These are phyloP conservation scores for Fusarium agapanthi DNA, from an alignment of 2,329 filamentous ascomycete species.

Conservation along the genomic window DNA sequence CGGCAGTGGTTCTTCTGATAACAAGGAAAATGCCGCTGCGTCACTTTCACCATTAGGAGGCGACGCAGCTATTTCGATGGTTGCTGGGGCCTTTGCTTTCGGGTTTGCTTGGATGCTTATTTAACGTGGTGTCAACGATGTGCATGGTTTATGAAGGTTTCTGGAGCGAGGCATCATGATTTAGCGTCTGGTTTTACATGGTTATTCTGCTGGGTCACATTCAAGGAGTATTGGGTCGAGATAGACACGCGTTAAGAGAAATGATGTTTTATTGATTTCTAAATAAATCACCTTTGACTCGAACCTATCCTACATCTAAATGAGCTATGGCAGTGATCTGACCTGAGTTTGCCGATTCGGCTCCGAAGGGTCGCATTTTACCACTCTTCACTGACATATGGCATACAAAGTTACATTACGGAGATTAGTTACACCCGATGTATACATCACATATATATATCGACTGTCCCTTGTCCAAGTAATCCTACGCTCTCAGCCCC, in stretches of 20 bases:
- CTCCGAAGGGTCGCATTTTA: slow-evolving; percentile 10
- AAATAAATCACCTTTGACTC: neutral
- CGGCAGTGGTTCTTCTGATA: slow-evolving; percentile 46
- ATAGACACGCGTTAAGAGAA: neutral
- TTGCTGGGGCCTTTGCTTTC: slow-evolving; percentile 20
- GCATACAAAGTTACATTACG: neutral
- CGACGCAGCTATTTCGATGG: neutral
- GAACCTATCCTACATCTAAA: neutral
- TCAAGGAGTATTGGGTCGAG: neutral
- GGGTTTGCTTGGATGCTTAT: slow-evolving; percentile 29
- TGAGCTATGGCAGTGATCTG: neutral
- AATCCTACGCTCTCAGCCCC: neutral
- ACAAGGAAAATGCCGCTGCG: slow-evolving; percentile 9
- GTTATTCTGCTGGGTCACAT: too few relatives aligned
- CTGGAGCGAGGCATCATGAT: neutral
- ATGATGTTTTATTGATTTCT: neutral
- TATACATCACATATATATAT: neutral
- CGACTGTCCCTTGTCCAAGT: neutral
- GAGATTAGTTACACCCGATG: neutral
- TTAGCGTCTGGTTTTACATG: neutral
- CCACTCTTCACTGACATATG: neutral
- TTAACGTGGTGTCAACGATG: neutral
- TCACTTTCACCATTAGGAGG: slow-evolving; percentile 6
- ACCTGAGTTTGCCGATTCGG: slow-evolving; percentile 32
- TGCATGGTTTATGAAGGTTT: neutral